A percentile compares a stretch with the other conserved stretches of the same genome.
Evolutionary conservation across 2,329 filamentous ascomycete species (phyloP).

Genomic region (Teratosphaeria gauchensis): DNA sequence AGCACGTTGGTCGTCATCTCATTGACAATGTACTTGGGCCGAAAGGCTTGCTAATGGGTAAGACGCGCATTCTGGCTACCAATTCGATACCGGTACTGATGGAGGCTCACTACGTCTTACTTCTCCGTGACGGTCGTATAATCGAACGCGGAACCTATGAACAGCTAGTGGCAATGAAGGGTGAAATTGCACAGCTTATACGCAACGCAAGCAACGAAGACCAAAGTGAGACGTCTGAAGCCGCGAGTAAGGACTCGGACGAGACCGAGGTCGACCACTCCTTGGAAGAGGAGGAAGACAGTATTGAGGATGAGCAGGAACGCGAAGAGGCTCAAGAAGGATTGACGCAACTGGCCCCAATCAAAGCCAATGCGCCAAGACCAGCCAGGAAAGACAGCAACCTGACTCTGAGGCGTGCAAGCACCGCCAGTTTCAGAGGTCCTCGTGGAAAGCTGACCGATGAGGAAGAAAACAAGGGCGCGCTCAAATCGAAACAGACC

Average conservation of each 20-base stretch:
- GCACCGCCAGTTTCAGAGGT: slow-evolving; percentile 80
- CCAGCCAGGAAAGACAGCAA: slow-evolving; percentile 59
- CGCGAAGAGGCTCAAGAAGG: slow-evolving; percentile 57
- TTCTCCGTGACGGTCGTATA: slow-evolving; percentile 74
- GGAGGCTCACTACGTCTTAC: slow-evolving; percentile 78
- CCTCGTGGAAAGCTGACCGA: slow-evolving; percentile 75
- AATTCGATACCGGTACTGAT: slow-evolving; percentile 88
- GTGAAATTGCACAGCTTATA: slow-evolving; percentile 75
- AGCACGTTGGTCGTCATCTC: slow-evolving; percentile 88
- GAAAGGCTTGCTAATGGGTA: slow-evolving; percentile 69
- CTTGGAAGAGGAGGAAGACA: slow-evolving; percentile 26
- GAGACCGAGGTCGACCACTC: slow-evolving; percentile 24
- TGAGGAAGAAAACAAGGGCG: slow-evolving; percentile 54
- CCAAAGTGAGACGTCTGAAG: slow-evolving; percentile 10
- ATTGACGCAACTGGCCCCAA: slow-evolving; percentile 65
- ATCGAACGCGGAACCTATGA: slow-evolving; percentile 83
- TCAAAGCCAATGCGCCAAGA: slow-evolving; percentile 44
- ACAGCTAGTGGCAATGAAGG: slow-evolving; percentile 88
- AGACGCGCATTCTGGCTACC: slow-evolving; percentile 87
- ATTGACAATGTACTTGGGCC: slow-evolving; percentile 89
- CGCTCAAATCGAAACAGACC: slow-evolving; percentile 64
- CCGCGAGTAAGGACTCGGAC: slow-evolving; percentile 33
- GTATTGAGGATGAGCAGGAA: slow-evolving; percentile 43
- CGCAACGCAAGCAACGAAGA: slow-evolving; percentile 57
- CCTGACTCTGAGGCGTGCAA: slow-evolving; percentile 77